A percentile compares a stretch with the other conserved stretches of the same genome.
phyloP scores from a whole-genome alignment of 805 yeast species.

The Ascoidea rubescens region DNA sequence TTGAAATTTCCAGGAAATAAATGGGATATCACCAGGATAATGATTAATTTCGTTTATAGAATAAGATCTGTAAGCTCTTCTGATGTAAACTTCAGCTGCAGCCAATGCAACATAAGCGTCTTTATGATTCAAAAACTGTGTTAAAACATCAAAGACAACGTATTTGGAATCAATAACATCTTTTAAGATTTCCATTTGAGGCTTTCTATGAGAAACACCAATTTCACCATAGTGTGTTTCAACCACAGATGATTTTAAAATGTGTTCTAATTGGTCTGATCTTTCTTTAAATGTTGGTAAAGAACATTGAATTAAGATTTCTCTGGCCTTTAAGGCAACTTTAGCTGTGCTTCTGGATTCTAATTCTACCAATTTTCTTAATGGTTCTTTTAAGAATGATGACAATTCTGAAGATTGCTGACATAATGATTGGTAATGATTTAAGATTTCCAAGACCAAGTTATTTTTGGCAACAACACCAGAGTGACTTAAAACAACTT shows the following conservation, averaged over 20 bases:
- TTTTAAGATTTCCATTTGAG: constrained; percentile 64
- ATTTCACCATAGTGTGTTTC: constrained; percentile 82
- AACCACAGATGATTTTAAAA: constrained; percentile 80
- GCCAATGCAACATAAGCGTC: constrained; percentile 90
- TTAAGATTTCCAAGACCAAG: constrained; percentile 72
- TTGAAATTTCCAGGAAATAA: constrained; percentile 80
- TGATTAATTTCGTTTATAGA: constrained; percentile 67
- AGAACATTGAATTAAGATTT: constrained; percentile 90
- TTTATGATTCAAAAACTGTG: constrained; percentile 72
- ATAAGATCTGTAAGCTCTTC: constrained; percentile 96
- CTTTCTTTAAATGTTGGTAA: constrained; percentile 93
- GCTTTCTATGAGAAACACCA: constrained; percentile 62
- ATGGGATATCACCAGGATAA: constrained; percentile 38
- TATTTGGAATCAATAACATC: constrained; percentile 95
- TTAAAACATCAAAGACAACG: constrained; percentile 89
- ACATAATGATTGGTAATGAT: constrained; percentile 67
- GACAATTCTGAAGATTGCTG: constrained; percentile 62
- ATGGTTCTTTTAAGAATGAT: constrained; percentile 49
- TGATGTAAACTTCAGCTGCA: constrained; percentile 91
- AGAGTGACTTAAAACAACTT: constrained; percentile 69
- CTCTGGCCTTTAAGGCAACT: constrained; percentile 91
- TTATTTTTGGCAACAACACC: constrained; percentile 90
- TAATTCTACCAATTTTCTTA: constrained; percentile 72
- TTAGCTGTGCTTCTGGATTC: constrained; percentile 86
- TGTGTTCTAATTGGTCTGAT: constrained; percentile 94